Conservation (phyloP, 2,329 filamentous ascomycete species). For the Clonostachys solani region DNA sequence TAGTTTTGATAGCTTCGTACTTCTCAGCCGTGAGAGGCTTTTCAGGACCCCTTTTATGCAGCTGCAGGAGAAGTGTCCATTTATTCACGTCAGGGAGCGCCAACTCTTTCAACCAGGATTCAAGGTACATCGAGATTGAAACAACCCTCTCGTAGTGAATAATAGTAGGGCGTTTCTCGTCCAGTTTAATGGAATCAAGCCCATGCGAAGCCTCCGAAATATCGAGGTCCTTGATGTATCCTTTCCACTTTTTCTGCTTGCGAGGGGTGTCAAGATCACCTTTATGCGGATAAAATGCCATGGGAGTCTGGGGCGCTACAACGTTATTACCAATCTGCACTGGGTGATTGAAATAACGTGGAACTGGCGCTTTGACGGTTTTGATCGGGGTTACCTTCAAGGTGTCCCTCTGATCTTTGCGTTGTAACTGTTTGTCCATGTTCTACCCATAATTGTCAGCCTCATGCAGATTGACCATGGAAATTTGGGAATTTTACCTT, state of each 20-base stretch:
- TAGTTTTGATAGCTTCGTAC: background rate
- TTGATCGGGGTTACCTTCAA: constrained; percentile 38
- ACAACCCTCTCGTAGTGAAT: constrained; percentile 47
- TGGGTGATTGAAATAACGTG: constrained; percentile 55
- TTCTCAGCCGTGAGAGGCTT: background rate
- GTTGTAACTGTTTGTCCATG: no score
- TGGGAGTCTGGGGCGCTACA: constrained; percentile 54
- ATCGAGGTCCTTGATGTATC: constrained; percentile 54
- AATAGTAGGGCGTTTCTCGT: constrained; percentile 44
- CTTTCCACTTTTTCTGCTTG: constrained; percentile 50
- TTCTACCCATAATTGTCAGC: no score
- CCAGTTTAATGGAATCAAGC: constrained; percentile 48
- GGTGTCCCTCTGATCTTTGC: constrained; percentile 11
- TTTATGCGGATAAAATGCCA: constrained; percentile 56
- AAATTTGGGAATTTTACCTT: constrained; percentile 31
- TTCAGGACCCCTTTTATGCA: background rate
- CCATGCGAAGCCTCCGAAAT: constrained; percentile 54
- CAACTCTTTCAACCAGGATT: constrained; percentile 46
- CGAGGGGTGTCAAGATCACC: constrained; percentile 47
- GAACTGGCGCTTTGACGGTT: constrained; percentile 46
- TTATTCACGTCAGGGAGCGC: constrained; percentile 47
- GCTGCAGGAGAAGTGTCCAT: constrained; percentile 17
- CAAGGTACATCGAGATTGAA: constrained; percentile 47
- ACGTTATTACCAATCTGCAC: constrained; percentile 57
- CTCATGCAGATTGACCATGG: background rate